phyloP scores from a whole-genome alignment of 108 stramenopile genomes.

The Discostella stelligeroides region DNA sequence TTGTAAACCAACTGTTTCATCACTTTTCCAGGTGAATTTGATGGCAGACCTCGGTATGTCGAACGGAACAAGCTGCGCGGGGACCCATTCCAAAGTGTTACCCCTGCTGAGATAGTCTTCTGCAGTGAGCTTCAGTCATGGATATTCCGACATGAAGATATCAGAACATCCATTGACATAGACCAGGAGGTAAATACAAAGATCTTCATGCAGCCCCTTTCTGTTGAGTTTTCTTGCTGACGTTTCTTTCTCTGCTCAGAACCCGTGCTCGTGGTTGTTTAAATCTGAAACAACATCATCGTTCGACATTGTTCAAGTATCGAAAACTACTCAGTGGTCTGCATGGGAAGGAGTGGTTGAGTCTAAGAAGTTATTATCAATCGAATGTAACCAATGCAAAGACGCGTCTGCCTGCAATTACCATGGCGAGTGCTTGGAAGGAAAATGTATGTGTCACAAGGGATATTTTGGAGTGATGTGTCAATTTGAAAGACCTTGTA shows the following conservation, averaged over 20 bases:
- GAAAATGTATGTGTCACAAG: conserved; percentile 9
- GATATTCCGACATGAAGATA: conserved; percentile 23
- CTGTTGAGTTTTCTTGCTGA: neutral
- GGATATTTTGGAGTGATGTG: conserved; percentile 13
- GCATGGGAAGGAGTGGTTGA: conserved; percentile 28
- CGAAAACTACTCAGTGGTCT: conserved; percentile 21
- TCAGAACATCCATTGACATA: conserved; percentile 6
- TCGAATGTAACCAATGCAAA: conserved; percentile 18
- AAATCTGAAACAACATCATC: conserved; percentile 16
- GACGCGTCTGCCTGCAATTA: conserved; percentile 27
- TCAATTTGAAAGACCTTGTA: conserved; percentile 24
- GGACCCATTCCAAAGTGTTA: conserved; percentile 1
- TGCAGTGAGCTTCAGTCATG: conserved; percentile 26
- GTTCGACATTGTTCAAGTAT: conserved; percentile 32
- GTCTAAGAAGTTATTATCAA: conserved; percentile 1
- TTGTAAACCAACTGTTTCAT: too few relatives aligned
- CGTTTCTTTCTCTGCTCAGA: neutral
- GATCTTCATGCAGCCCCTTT: too few relatives aligned
- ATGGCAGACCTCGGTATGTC: conserved; percentile 20
- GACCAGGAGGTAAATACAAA: conserved; percentile 3
- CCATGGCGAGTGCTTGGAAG: conserved; percentile 19
- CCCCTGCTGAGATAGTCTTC: conserved; percentile 37
- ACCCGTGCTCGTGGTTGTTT: conserved; percentile 25
- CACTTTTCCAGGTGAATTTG: too few relatives aligned
- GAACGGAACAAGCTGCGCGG: conserved; percentile 37